A percentile compares a stretch with the other conserved stretches of the same genome.
These are phyloP conservation scores for Neofusicoccum cordaticola DNA, from an alignment of 2,329 filamentous ascomycete genomes.

Conservation along the genomic window DNA sequence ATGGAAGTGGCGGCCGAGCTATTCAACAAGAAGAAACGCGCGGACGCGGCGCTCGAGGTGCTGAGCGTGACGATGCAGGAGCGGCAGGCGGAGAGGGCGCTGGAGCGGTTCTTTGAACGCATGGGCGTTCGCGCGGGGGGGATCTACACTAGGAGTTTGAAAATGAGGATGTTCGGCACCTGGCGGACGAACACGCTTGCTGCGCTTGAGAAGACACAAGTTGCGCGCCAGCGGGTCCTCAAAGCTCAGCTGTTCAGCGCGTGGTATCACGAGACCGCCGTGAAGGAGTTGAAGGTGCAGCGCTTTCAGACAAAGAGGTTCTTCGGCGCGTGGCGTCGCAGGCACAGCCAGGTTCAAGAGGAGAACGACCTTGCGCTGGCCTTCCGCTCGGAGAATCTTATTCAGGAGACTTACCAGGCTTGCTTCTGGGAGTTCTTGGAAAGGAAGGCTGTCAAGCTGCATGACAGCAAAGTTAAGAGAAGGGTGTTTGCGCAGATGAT, in stretches of 20 bases:
- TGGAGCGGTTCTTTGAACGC: slow-evolving; percentile 47
- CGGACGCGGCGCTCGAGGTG: slow-evolving; percentile 17
- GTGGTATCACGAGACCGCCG: slow-evolving; percentile 64
- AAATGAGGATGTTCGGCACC: slow-evolving; percentile 63
- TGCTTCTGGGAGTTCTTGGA: slow-evolving; percentile 40
- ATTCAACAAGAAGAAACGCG: slow-evolving; percentile 15
- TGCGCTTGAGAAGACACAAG: slow-evolving; percentile 63
- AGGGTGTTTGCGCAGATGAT: slow-evolving; percentile 29
- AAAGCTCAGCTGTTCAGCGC: slow-evolving; percentile 66
- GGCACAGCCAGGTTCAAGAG: slow-evolving; percentile 35
- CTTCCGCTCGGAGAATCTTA: slow-evolving; percentile 33
- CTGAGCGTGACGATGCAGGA: slow-evolving; percentile 1
- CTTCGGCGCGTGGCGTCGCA: slow-evolving; percentile 52
- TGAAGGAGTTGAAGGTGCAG: slow-evolving; percentile 55
- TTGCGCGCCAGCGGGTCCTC: slow-evolving; percentile 69
- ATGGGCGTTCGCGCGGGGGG: slow-evolving; percentile 60
- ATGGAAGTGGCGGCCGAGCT: slow-evolving; percentile 25
- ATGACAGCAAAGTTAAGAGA: slow-evolving; percentile 28
- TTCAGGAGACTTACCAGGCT: slow-evolving; percentile 30
- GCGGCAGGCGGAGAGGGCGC: slow-evolving; percentile 1
- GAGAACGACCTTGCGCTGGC: slow-evolving; percentile 32
- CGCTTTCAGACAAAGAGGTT: slow-evolving; percentile 55
- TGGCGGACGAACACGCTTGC: slow-evolving; percentile 67
- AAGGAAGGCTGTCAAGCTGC: slow-evolving; percentile 32
- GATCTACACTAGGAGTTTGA: slow-evolving; percentile 64